Conservation (phyloP, 768 basidiomycete species). For the Ramaria sp. region DNA sequence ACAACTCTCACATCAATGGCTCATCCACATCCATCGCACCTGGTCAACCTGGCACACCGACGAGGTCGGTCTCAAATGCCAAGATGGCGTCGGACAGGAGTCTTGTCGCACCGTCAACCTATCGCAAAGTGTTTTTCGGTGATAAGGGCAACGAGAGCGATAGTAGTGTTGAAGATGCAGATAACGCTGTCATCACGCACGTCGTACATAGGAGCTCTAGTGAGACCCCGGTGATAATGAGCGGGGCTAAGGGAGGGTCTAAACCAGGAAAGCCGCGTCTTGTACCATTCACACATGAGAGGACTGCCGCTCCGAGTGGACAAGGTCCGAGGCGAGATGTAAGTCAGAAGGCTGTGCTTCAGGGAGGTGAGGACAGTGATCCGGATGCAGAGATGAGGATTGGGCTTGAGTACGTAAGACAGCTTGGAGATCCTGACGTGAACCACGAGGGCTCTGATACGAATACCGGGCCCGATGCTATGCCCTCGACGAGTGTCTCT, state of each 20-base stretch:
- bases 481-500: not conserved
- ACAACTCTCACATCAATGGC: not conserved
- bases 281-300: not conserved
- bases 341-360: not conserved
- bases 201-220: not conserved
- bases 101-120: not conserved
- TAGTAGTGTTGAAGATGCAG: not conserved
- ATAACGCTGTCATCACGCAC: not conserved
- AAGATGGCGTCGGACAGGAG: not conserved
- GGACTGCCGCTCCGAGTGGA: not conserved
- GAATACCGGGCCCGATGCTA: not conserved
- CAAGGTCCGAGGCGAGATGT: not conserved
- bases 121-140: not conserved
- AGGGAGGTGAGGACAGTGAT: not conserved
- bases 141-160: not conserved
- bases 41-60: not conserved
- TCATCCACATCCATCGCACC: not conserved
- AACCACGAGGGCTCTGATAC: too few relatives aligned
- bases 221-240: not conserved
- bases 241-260: not conserved
- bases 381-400: not conserved
- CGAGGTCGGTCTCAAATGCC: not conserved
- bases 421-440: not conserved
- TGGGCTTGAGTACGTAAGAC: not conserved
- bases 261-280: slow-evolving; percentile 5